Base-by-base conservation (phyloP, 1,284 basidiomycete genomes). In the Thelephora terrestris region DNA sequence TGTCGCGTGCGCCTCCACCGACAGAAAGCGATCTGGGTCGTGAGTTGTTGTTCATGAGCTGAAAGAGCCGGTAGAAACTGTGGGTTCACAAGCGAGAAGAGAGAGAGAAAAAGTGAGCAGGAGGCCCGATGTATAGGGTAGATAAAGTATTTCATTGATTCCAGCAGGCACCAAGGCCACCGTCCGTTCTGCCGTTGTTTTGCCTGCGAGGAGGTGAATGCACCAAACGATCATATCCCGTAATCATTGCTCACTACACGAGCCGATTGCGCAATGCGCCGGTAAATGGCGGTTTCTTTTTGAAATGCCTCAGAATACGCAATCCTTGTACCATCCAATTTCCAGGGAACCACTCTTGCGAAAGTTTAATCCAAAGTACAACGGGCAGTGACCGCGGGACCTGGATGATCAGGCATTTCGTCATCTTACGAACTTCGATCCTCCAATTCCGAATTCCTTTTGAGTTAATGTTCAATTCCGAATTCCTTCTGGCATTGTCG, bases 111-210 rank as follows among this genome's bases (percentile, higher is more conserved):
- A 42, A 18, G 39, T 23, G 39, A 42, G 39, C 10, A 6, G 5
- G 29, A 9, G 29, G 14, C 29, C 29, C 29, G 29, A 32, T 32
- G 29, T 32, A 32, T 12, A 12, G 29, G 29, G 29, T 14, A 12
- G 29, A 32, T 32, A 42, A 42, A 25, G 39, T 42, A 42, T 42
- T 42, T 42, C 39, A 42, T 21, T 42, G 39, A 42, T 42, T 23
- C 12, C 14, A 23, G n/a, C 39, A 32, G 14, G 29, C n/a, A 42
- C 25, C 21, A 18, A 42, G 21, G 25, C 20, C n/a, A 16, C 37
- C 18, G 23, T 39, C 7, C 37, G 12, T 10, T 20, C 21, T 42
- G 4, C 18, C 39, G 39, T 6, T 21, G 10, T 9, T 16, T 20
- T 24, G 39, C 3, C 5, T 21, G 39, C 39, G 39, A 42, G 39